Base-by-base conservation (phyloP, 371 early-diverging fungal species). In the Apophysomyces sp. region DNA sequence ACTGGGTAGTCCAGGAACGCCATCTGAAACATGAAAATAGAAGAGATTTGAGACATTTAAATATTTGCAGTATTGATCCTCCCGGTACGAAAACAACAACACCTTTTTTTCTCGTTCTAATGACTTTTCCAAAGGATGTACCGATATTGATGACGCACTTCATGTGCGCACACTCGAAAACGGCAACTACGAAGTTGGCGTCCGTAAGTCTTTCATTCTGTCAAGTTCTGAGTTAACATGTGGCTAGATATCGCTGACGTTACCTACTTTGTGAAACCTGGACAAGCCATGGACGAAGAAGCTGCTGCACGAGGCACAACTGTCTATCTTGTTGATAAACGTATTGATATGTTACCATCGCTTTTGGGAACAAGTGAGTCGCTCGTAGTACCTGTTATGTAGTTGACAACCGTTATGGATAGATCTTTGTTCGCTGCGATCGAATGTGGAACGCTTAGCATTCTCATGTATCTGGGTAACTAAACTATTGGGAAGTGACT, bases 121-220 rank as follows among this genome's bases (percentile, higher is more conserved):
- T 58, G 32, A 9, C 13, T 55, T 55, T 39, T 55, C 4, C 18
- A 62, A 49, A 71, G 93, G 96, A 31, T 99, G 99, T 89, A 98
- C 98, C 3, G 99, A 99, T 88, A 98, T 99, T 64, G 99, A 99
- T 80, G 99, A 99, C 84, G 99, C 99, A 0, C 86, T 99, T 32
- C 99, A 99, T 71, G 91, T 91, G 0, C 65, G 83, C 26, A 37
- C 67, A 39, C 82, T 98, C 54, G 87, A 89, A 8, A 95, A 98
- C 71, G 98, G 97, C 13, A 95, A 95, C 69, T 90, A 78, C 60
- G 88, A 92, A 72, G 89, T 94, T 16, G 94, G 95, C 55, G 94
- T 94, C 55, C 95, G 90, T 87, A 82, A 82, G 86, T 90, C 32
- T 36, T 7, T 52, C n/a, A n/a, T 40, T 4, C 1, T 37, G 13